phyloP scores from a whole-genome alignment of 2,329 filamentous ascomycete genomes.

The Exophiala aquamarina region DNA sequence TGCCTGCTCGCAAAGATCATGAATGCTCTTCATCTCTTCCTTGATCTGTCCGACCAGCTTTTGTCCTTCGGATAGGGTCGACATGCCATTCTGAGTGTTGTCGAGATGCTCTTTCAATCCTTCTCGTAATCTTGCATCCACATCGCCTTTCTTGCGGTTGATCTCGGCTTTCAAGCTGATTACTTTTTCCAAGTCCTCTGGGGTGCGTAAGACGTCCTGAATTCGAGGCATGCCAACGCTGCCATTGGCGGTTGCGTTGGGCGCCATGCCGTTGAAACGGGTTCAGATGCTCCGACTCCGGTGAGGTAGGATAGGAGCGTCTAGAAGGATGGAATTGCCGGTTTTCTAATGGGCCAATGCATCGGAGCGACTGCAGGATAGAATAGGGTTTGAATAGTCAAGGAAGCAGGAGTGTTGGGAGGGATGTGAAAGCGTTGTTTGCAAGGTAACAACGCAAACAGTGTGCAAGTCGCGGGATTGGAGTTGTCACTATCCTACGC shows the following conservation, averaged over 20 bases:
- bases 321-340: no score
- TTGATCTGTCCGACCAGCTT: slow-evolving; percentile 90
- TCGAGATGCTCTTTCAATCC: slow-evolving; percentile 91
- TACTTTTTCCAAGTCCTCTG: slow-evolving; percentile 97
- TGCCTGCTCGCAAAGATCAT: slow-evolving; percentile 93
- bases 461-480: no score
- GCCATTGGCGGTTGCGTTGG: slow-evolving; percentile 53
- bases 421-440: no score
- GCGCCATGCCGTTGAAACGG: slow-evolving; percentile 33
- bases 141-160: slow-evolving; percentile 84
- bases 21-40: slow-evolving; percentile 98
- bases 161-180: slow-evolving; percentile 86
- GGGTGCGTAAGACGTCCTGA: slow-evolving; percentile 87
- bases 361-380: no score
- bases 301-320: no score
- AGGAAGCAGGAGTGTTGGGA: no score
- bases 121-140: slow-evolving; percentile 86
- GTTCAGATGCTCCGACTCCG: not conserved
- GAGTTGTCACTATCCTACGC: no score
- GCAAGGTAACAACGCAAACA: no score
- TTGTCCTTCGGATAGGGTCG: slow-evolving; percentile 82
- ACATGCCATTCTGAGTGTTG: slow-evolving; percentile 91
- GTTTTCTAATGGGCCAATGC: no score
- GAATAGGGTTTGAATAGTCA: no score
- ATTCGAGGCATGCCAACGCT: slow-evolving; percentile 69